phyloP scores from a whole-genome alignment of 805 yeast genomes.

The Kazachstania psychrophila region DNA sequence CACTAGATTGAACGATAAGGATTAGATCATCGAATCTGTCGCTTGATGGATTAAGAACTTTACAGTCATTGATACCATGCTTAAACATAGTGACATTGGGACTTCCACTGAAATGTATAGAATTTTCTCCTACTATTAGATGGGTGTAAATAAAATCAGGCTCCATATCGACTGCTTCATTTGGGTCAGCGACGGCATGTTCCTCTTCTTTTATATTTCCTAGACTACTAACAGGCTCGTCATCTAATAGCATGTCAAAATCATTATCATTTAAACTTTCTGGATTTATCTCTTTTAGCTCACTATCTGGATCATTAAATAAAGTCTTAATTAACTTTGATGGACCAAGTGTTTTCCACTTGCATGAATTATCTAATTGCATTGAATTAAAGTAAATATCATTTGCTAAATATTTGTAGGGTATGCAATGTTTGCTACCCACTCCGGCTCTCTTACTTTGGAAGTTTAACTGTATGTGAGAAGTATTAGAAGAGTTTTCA shows the following conservation, averaged over 20 bases:
- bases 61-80: slow-evolving; percentile 16
- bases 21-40: slow-evolving; percentile 6
- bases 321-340: too few relatives aligned
- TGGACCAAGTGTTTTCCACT: too few relatives aligned
- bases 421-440: slow-evolving; percentile 5
- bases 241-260: slow-evolving; percentile 2
- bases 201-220: neutral
- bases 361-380: neutral
- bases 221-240: neutral
- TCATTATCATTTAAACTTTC: slow-evolving; percentile 26
- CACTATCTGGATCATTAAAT: too few relatives aligned
- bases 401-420: slow-evolving; percentile 3
- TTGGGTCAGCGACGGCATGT: neutral
- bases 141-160: slow-evolving; percentile 2
- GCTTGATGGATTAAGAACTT: slow-evolving; percentile 1
- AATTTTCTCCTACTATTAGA: slow-evolving; percentile 11
- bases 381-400: neutral
- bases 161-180: neutral
- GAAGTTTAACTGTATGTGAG: neutral
- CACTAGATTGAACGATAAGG: slow-evolving; percentile 12
- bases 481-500: neutral
- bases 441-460: slow-evolving; percentile 1
- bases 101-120: slow-evolving; percentile 12
- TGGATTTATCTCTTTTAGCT: too few relatives aligned
- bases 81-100: slow-evolving; percentile 6